Evolutionary conservation across 805 yeast genomes (phyloP).

Genomic region (Jamesozyma spencerorum): DNA sequence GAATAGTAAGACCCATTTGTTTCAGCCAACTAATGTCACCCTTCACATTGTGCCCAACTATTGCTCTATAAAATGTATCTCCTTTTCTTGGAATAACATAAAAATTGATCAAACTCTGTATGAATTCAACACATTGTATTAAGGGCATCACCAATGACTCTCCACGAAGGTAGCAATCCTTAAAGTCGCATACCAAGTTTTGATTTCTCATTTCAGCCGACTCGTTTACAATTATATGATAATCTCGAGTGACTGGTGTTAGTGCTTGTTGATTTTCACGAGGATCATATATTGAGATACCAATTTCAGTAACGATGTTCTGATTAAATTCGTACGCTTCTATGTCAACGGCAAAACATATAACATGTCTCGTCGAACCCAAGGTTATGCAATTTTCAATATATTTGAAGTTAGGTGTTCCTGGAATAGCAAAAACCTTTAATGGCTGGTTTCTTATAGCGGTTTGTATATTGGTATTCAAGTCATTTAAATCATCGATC

Average conservation of each 20-base stretch:
- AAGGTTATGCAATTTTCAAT: slow-evolving; percentile 12
- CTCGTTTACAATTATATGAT: slow-evolving; percentile 40
- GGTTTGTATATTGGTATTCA: too few relatives aligned
- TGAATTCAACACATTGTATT: slow-evolving; percentile 29
- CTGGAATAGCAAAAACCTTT: slow-evolving; percentile 14
- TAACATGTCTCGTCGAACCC: slow-evolving; percentile 17
- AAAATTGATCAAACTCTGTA: slow-evolving; percentile 36
- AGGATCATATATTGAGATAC: slow-evolving; percentile 49
- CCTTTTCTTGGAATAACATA: slow-evolving; percentile 30
- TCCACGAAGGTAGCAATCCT: slow-evolving; percentile 42
- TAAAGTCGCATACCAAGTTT: slow-evolving; percentile 44
- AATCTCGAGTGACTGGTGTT: slow-evolving; percentile 34
- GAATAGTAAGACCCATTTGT: slow-evolving; percentile 37
- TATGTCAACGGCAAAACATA: slow-evolving; percentile 41
- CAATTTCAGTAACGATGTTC: slow-evolving; percentile 44
- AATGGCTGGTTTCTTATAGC: background rate
- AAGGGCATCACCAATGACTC: slow-evolving; percentile 35
- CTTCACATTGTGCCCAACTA: slow-evolving; percentile 52
- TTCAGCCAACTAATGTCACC: slow-evolving; percentile 49
- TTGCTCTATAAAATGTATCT: slow-evolving; percentile 24
- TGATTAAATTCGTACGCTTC: slow-evolving; percentile 46
- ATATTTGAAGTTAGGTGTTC: slow-evolving; percentile 14
- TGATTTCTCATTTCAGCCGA: slow-evolving; percentile 38
- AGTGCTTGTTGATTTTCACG: slow-evolving; percentile 32
- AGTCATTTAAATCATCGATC: too few relatives aligned